Evolutionary conservation across 2,329 filamentous ascomycete species (phyloP).

Genomic region (Stachybotrys elegans): DNA sequence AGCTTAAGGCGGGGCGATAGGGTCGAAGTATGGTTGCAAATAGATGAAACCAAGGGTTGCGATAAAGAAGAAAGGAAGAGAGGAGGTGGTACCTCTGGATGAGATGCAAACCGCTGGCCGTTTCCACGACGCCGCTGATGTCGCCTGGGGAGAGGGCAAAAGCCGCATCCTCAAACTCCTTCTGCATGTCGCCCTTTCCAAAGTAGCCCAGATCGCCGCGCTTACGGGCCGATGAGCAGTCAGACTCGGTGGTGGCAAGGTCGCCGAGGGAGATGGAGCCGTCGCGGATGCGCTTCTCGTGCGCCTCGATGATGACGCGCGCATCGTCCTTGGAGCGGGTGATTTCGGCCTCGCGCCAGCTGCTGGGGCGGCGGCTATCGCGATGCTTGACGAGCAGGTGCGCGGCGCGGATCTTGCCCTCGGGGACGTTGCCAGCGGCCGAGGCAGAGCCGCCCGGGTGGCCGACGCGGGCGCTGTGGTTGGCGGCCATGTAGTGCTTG

Average conservation of each 20-base stretch:
- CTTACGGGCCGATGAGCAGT: conserved; percentile 94
- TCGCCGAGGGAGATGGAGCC: conserved; percentile 70
- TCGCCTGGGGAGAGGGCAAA: conserved; percentile 85
- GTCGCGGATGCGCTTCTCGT: conserved; percentile 71
- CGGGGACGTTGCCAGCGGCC: conserved; percentile 38
- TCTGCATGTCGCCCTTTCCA: conserved; percentile 93
- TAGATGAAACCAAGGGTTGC: conserved; percentile 10
- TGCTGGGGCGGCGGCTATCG: conserved; percentile 81
- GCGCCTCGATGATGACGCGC: conserved; percentile 64
- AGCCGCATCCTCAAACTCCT: conserved; percentile 94
- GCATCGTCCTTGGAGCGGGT: conserved; percentile 87
- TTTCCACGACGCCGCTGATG: conserved; percentile 83
- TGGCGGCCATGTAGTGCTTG: conserved; percentile 86
- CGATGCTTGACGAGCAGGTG: conserved; percentile 93
- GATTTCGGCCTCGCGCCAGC: conserved; percentile 89
- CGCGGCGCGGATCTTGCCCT: conserved; percentile 87
- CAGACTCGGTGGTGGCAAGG: conserved; percentile 81
- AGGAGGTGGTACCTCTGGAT: conserved; percentile 98
- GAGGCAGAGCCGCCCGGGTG: conserved; percentile 31
- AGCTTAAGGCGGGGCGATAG: too few species aligned
- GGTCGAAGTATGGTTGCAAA: background rate
- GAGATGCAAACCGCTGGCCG: conserved; percentile 88
- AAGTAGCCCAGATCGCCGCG: conserved; percentile 93
- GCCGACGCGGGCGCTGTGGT: conserved; percentile 62
- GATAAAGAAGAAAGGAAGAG: too few species aligned